A percentile compares a stretch with the other conserved stretches of the same genome.
Evolutionary conservation across 257 asterid genomes (phyloP).

Genomic region (Fraxinus americana): DNA sequence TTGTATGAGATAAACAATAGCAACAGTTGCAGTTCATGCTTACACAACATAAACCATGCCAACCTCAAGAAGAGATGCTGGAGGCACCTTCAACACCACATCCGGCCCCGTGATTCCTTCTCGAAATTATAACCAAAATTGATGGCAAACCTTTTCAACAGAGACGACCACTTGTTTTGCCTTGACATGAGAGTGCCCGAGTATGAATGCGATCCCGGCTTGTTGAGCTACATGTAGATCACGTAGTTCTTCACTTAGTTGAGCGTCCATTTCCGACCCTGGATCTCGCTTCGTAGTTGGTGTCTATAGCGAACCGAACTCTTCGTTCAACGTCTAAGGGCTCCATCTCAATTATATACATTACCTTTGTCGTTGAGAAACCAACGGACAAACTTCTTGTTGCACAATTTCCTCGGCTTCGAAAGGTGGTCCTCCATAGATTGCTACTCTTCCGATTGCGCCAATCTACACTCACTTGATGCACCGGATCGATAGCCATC

Average conservation of each 20-base stretch:
- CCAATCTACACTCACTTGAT: constrained; percentile 61
- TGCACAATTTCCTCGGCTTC: constrained; percentile 58
- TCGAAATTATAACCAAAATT: constrained; percentile 75
- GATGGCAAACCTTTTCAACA: constrained; percentile 75
- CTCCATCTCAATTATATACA: constrained; percentile 54
- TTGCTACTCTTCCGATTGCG: constrained; percentile 74
- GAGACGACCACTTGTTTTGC: constrained; percentile 88
- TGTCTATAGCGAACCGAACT: constrained; percentile 59
- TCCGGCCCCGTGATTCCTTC: constrained; percentile 87
- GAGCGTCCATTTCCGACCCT: constrained; percentile 42
- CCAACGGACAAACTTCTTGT: constrained; percentile 69
- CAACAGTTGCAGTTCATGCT: neutral
- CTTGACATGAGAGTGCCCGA: constrained; percentile 85
- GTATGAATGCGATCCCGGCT: constrained; percentile 80
- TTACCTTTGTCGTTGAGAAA: constrained; percentile 52
- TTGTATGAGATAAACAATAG: neutral
- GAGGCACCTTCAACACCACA: constrained; percentile 90
- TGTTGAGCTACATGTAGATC: constrained; percentile 75
- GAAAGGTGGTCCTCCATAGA: constrained; percentile 45
- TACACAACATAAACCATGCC: constrained; percentile 90
- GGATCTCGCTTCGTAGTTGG: constrained; percentile 37
- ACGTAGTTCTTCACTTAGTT: constrained; percentile 63
- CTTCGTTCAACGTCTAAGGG: constrained; percentile 40
- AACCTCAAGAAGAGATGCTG: constrained; percentile 93
- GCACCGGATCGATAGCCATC: constrained; percentile 45